These are phyloP conservation scores for Neopestalotiopsis rosae DNA, from an alignment of 2,329 filamentous ascomycete species.

Conservation along the genomic window DNA sequence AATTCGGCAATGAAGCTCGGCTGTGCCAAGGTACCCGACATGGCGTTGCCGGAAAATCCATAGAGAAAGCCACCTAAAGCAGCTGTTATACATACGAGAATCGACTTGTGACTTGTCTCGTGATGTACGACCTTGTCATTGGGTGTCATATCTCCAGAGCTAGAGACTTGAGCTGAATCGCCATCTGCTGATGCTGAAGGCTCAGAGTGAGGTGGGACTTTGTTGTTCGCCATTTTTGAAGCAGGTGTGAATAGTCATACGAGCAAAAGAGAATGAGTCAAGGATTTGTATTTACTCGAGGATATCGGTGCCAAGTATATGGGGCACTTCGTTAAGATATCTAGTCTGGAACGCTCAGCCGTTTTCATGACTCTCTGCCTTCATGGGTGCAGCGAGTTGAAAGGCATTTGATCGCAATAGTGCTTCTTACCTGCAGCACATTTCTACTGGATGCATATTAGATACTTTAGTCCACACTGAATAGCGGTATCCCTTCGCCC, in stretches of 20 bases:
- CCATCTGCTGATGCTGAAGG: too few species aligned
- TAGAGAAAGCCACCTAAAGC: constrained; percentile 29
- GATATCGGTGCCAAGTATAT: too few species aligned
- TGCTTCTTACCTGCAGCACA: background rate
- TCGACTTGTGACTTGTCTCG: constrained; percentile 4
- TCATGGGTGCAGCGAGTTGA: background rate
- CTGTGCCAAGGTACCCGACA: constrained; percentile 35
- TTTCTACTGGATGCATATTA: background rate
- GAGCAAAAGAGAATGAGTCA: background rate
- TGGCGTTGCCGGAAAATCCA: constrained; percentile 35
- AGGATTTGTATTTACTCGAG: background rate
- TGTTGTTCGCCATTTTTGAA: background rate
- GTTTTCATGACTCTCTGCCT: background rate
- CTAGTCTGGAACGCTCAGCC: background rate
- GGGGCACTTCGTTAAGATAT: background rate
- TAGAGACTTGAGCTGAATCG: background rate
- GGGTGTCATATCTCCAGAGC: background rate
- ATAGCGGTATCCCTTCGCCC: background rate
- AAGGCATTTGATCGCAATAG: background rate
- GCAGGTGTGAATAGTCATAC: background rate
- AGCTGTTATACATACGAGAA: constrained; percentile 26
- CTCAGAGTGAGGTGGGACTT: too few species aligned
- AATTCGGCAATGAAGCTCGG: constrained; percentile 30
- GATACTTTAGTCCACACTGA: background rate
- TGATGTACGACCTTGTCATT: background rate